Evolutionary conservation across 148 eudicot genomes (phyloP).

Genomic region (Fallopia convolvulus): DNA sequence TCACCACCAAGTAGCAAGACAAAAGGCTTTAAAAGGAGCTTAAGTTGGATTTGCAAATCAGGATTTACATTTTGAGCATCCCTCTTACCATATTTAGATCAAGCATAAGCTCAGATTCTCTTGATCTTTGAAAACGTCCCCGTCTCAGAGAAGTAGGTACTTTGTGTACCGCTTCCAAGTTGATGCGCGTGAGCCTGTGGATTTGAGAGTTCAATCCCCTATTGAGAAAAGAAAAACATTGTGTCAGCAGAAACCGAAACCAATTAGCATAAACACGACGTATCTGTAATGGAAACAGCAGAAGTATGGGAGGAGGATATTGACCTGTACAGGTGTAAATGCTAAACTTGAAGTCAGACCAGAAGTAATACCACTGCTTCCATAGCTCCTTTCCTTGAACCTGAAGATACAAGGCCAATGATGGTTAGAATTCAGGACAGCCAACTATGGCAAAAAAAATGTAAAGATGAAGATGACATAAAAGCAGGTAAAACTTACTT

Average conservation of each 20-base stretch:
- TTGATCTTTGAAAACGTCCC: slow-evolving; percentile 96
- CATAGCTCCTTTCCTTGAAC: slow-evolving; percentile 72
- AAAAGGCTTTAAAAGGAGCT: background rate
- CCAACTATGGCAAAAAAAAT: background rate
- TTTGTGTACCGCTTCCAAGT: slow-evolving; percentile 90
- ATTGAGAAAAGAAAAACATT: slow-evolving; percentile 15
- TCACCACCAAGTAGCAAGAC: background rate
- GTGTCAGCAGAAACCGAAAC: slow-evolving; percentile 9
- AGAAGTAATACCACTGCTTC: slow-evolving; percentile 85
- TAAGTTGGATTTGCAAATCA: too few relatives aligned
- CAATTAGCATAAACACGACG: background rate
- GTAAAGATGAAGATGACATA: background rate
- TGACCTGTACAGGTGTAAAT: slow-evolving; percentile 96
- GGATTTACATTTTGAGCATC: background rate
- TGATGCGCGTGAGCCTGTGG: slow-evolving; percentile 94
- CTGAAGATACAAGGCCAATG: slow-evolving; percentile 28
- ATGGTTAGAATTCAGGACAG: background rate
- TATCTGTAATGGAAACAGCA: slow-evolving; percentile 1
- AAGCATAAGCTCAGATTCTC: slow-evolving; percentile 34
- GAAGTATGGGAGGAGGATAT: slow-evolving; percentile 11
- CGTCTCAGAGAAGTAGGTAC: slow-evolving; percentile 92
- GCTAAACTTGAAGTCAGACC: slow-evolving; percentile 98
- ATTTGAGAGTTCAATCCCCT: slow-evolving; percentile 94
- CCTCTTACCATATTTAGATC: background rate
- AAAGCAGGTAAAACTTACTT: slow-evolving; percentile 39